Evolutionary conservation across 441 rosid species (phyloP).

Genomic region (Macaranga tanarius): DNA sequence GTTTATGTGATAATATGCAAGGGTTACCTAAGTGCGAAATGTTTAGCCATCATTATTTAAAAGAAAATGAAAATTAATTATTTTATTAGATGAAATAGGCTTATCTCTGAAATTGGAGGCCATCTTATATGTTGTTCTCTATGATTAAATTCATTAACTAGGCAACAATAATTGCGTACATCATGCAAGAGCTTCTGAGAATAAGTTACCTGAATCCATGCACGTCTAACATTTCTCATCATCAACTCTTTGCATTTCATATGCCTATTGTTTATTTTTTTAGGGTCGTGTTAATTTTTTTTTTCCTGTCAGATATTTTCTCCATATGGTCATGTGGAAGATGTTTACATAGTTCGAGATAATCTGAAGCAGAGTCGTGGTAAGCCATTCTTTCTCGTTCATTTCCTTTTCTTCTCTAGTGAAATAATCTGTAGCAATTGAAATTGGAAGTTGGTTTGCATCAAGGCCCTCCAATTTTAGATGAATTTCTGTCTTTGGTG

Average conservation of each 20-base stretch:
- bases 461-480: not conserved
- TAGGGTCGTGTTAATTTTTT: slow-evolving; percentile 21
- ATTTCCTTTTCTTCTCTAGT: slow-evolving; percentile 15
- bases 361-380: slow-evolving; percentile 72
- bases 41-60: not conserved
- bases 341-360: slow-evolving; percentile 67
- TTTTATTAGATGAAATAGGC: not conserved
- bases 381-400: slow-evolving; percentile 36
- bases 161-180: not conserved
- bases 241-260: not conserved
- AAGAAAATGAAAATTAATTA: not conserved
- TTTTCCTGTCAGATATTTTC: slow-evolving; percentile 63
- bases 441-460: slow-evolving; percentile 16
- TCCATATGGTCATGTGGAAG: slow-evolving; percentile 66
- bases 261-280: slow-evolving; percentile 6
- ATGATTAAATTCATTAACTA: slow-evolving; percentile 4
- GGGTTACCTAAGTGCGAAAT: not conserved
- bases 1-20: not conserved
- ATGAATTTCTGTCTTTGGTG: not conserved
- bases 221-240: not conserved
- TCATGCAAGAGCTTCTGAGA: not conserved
- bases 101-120: not conserved
- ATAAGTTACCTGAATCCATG: not conserved
- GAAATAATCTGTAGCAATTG: not conserved
- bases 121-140: not conserved